Base-by-base conservation (phyloP, 352 stramenopile species). In the Globisporangium takayamanum region DNA sequence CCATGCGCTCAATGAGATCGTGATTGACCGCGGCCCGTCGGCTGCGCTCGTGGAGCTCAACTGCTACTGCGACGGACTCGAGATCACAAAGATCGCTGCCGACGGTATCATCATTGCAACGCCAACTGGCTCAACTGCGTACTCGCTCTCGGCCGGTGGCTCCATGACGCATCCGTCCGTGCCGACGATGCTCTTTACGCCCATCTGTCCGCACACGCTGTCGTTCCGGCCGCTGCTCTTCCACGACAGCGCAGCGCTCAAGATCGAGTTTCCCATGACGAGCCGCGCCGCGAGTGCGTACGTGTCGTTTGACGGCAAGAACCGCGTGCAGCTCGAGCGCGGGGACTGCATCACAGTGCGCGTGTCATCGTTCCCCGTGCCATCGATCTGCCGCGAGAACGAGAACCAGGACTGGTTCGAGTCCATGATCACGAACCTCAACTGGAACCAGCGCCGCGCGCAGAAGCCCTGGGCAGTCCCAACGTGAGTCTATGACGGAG, bases 31-130 rank as follows among this genome's bases (percentile, higher is more conserved):
- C 42, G 96, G 97, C 5, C 81, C 79, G 22, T 90, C 72, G 2
- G 84, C 78, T 7, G 81, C 84, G 41, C 87, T 99, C 47, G 92
- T 97, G 14, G 93, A 98, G 62, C 76, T 99, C 20, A 96, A 99
- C 68, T 98, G 93, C 72, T 99, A 96, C 78, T 98, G 95, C 67
- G 96, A 99, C 65, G 90, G 96, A 56, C 78, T 97, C 1, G 88
- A 98, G 68, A 84, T 99, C 46, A 98, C 96, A 25, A 99, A 93
- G 69, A 94, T 95, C 55, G 84, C 83, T 16, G 84, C 96, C 0
- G 97, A 99, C 63, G 97, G 97, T n/a, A 89, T 99, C 64, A 99
- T 99, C 65, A 98, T 99, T 70, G 92, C 95, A 30, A 99, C 96
- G 37, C 97, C 96, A 7, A 99, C 97, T 16, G 97, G 97, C 15